Percentiles rank a stretch among this genome's conserved stretches.
Evolutionary conservation across 169 alveolate species (phyloP).

Genomic region (Amoebophrya sp.): DNA sequence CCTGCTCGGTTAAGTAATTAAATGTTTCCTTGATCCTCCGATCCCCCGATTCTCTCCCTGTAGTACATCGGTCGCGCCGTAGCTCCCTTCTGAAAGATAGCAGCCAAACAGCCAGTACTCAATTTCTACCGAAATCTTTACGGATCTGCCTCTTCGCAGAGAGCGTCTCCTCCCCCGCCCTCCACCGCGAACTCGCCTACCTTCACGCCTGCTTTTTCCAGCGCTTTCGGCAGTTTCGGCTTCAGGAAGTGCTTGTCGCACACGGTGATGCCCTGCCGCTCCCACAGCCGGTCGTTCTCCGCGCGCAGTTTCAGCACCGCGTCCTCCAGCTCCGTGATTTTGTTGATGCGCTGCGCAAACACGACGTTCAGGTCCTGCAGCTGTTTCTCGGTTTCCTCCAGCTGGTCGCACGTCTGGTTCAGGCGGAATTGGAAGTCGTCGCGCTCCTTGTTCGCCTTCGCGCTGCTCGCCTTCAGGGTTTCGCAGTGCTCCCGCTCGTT

Average conservation of each 20-base stretch:
- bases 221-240: background rate
- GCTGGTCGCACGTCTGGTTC: background rate
- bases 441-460: background rate
- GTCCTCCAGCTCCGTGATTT: background rate
- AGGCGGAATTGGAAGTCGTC: background rate
- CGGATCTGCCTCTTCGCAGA: no score
- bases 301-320: background rate
- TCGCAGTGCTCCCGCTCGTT: no score
- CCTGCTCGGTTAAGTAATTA: no score
- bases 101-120: no score
- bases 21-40: no score
- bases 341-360: background rate
- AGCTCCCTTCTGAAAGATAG: no score
- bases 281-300: background rate
- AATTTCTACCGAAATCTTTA: no score
- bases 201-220: background rate
- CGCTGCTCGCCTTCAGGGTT: no score
- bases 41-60: no score
- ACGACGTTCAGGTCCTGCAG: background rate
- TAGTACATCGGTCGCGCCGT: no score
- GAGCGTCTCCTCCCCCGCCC: no score
- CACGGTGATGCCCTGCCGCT: background rate
- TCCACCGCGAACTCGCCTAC: no score
- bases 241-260: conserved; percentile 5
- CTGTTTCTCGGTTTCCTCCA: background rate